Evolutionary conservation across 2,329 filamentous ascomycete genomes (phyloP), one percentile per base, ranked within the genome.

Genomic region (Cryphonectria parasitica): DNA sequence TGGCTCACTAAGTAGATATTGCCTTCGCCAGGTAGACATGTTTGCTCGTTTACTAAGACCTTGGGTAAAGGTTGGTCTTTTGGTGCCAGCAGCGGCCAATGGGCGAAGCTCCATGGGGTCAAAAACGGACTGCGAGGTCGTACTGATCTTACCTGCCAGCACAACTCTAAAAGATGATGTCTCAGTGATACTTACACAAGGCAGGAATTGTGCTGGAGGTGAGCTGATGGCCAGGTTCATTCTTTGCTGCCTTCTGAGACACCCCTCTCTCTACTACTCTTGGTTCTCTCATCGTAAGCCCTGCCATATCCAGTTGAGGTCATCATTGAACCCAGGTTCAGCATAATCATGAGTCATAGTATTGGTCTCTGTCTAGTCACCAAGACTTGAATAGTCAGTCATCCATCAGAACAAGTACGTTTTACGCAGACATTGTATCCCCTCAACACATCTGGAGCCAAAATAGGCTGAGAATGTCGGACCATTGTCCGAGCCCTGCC

Each of bases 121-220:
- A 13, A 36, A 28, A n/a, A 25, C 36, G 25, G 34, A 11, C 36
- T 45, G n/a, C 39, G n/a, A 43, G 39, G 61, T 28, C 22, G 8
- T 45, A 17, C 61, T 63, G 39, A 5, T 63, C 61, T 43, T 45
- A 63, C 61, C 31, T 63, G 58, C 34, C 28, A 22, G 39, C 39
- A 45, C 39, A 43, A 25, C 39, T 63, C 34, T 43, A 63, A 31
- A 45, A 43, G 25, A 15, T 28, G 17, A 34, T 65, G 45, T 65
- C 63, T 52, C 63, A 54, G 63, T 22, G 17, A 13, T 52, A 19
- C 43, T 54, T 52, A 65, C 45, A 54, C 45, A 34, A n/a, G 10
- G 7, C 31, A 2, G 43, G 63, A 8, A 34, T 28, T 2, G 7
- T 63, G 39, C 41, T 45, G n/a, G 41, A 25, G 11, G 61, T 11